A percentile compares a stretch with the other conserved stretches of the same genome.
These are phyloP conservation scores for Gracilaria gracilis DNA, from an alignment of 23 red algal species.

Conservation along the genomic window DNA sequence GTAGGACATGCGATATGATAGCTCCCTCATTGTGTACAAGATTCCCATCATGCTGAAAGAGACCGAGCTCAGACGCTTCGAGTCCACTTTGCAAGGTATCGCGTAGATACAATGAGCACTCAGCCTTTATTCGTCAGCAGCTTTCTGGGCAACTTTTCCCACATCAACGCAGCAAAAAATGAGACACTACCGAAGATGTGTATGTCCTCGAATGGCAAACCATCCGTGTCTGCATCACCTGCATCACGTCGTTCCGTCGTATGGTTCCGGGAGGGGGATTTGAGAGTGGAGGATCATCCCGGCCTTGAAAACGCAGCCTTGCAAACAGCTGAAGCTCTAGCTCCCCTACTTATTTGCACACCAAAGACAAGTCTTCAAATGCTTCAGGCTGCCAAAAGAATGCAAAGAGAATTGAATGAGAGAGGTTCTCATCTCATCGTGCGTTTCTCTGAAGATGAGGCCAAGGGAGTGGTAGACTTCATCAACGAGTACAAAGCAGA, in stretches of 20 bases:
- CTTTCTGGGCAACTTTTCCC: neutral
- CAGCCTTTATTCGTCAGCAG: neutral
- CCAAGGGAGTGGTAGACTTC: slow-evolving; percentile 40
- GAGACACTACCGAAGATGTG: neutral
- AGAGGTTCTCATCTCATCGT: slow-evolving; percentile 40
- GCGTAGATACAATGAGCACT: neutral
- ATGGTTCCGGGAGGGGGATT: slow-evolving; percentile 80
- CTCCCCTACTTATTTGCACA: slow-evolving; percentile 57
- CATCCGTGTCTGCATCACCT: neutral
- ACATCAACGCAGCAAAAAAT: neutral
- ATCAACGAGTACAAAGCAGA: slow-evolving; percentile 50
- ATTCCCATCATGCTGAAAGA: too few species aligned
- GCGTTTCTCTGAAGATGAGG: slow-evolving; percentile 55
- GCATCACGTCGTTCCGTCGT: slow-evolving; percentile 50
- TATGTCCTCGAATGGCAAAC: neutral
- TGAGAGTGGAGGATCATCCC: slow-evolving; percentile 59
- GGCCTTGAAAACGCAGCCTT: slow-evolving; percentile 39
- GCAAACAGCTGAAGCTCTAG: slow-evolving; percentile 42
- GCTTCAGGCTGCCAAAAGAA: slow-evolving; percentile 42
- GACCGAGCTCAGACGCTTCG: too few species aligned
- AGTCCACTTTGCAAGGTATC: too few species aligned
- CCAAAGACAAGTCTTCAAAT: slow-evolving; percentile 29
- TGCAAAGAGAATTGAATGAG: slow-evolving; percentile 36
- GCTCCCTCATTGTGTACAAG: too few species aligned
- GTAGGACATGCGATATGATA: too few species aligned